Base-by-base conservation (phyloP, 2,329 filamentous ascomycete genomes). In the Fusarium domesticum region DNA sequence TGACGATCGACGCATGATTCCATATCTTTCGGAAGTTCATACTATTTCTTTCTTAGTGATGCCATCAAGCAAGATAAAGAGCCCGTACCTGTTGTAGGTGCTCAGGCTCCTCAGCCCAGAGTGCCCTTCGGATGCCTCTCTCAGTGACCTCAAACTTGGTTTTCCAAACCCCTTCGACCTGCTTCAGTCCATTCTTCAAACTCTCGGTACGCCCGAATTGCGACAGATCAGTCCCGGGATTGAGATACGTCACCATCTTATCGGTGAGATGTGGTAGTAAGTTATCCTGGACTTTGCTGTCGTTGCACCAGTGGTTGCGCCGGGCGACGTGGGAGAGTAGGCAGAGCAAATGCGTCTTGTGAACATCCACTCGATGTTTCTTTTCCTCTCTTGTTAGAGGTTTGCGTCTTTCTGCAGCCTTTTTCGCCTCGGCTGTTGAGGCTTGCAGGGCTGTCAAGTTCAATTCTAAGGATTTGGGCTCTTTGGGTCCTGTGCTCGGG, bases 281-380 rank as follows among this genome's bases (percentile, higher is more conserved):
- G n/a, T 68, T 69, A 32, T 72, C 76, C 61, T 95, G 89, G 7
- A 87, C 79, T 44, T 76, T 69, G 12, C 70, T 58, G 61, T 92
- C 85, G 59, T 95, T 95, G 68, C 91, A 96, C 89, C 92, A 96
- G 42, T 79, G 73, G 61, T 97, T 98, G 43, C 91, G 82, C 45
- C 81, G 74, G 53, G 87, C 78, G 14, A 84, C 77, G 65, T 97
- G 89, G 8, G 83, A 81, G 14, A 98, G 68, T 2, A 98, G 74
- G 62, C 89, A 95, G 12, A 96, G 70, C 1, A 97, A 54, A 67
- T 98, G 91, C 49, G 83, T 74, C 66, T 92, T 95, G 66, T 98
- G 93, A n/a, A 90, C 75, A 39, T 89, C 78, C 20, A 93, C 64
- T 16, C 91, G 81, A 12, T 64, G 69, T 34, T 68, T 67, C 49